phyloP scores from a whole-genome alignment of 495 filamentous ascomycete species.

The Aspergillus sclerotiicarbonarius region DNA sequence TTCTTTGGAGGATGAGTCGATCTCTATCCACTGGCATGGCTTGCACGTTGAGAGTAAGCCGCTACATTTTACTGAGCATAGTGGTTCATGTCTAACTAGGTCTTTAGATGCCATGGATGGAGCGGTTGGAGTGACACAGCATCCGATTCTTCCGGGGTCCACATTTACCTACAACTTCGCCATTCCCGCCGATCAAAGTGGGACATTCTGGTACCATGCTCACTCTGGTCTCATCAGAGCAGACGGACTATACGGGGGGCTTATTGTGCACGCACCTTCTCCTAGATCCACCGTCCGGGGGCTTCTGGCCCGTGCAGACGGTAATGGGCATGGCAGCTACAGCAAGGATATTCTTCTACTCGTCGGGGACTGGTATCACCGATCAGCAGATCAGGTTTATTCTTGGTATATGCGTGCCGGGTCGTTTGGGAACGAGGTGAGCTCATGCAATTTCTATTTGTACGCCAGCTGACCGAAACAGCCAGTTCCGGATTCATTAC shows the following conservation, averaged over 20 bases:
- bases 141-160: conserved; percentile 59
- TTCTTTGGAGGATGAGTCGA: conserved; percentile 61
- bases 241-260: conserved; percentile 69
- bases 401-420: conserved; percentile 46
- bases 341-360: conserved; percentile 45
- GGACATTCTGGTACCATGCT: conserved; percentile 84
- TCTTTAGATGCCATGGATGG: conserved; percentile 66
- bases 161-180: conserved; percentile 75
- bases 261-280: conserved; percentile 66
- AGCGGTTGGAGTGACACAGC: conserved; percentile 63
- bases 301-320: conserved; percentile 12
- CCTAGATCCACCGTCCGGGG: conserved; percentile 30
- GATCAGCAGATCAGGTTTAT: conserved; percentile 35
- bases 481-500: conserved; percentile 52
- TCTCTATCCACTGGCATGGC: conserved; percentile 79
- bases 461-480: conserved; percentile 6
- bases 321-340: conserved; percentile 23
- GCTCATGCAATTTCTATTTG: background rate
- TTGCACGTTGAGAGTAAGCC: conserved; percentile 61
- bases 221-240: conserved; percentile 65
- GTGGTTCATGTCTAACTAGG: background rate
- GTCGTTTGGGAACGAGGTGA: conserved; percentile 48
- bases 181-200: conserved; percentile 66
- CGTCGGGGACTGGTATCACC: conserved; percentile 56
- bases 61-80: background rate